Percentiles rank a stretch among this genome's conserved stretches.
phyloP scores from a whole-genome alignment of 768 basidiomycete species.

The Leccinum incarnatum region DNA sequence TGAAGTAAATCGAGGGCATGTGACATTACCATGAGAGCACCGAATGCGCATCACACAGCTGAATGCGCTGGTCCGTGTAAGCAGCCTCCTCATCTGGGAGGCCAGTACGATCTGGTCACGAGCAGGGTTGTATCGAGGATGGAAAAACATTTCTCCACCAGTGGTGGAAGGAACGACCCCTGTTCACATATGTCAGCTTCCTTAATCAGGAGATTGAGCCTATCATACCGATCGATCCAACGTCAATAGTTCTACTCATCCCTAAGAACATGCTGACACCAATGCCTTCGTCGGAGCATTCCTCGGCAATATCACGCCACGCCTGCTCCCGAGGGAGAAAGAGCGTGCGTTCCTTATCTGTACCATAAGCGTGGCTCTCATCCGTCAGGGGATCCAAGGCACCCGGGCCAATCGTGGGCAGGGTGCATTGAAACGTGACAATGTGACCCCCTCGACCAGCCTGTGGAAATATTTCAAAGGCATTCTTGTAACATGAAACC shows the following conservation, averaged over 20 bases:
- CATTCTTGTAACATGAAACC: conserved; percentile 12
- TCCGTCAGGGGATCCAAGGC: conserved; percentile 53
- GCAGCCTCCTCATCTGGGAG: conserved; percentile 73
- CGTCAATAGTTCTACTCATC: conserved; percentile 74
- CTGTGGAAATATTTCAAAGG: conserved; percentile 31
- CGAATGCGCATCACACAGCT: conserved; percentile 80
- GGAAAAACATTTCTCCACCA: conserved; percentile 90
- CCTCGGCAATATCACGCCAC: conserved; percentile 84
- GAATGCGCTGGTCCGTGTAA: conserved; percentile 71
- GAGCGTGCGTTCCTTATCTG: conserved; percentile 82
- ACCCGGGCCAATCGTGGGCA: conserved; percentile 74
- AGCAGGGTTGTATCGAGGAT: conserved; percentile 78
- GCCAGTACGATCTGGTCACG: conserved; percentile 63
- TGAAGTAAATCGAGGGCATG: conserved; percentile 6
- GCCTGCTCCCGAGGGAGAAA: conserved; percentile 72
- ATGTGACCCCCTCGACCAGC: conserved; percentile 76
- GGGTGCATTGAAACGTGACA: conserved; percentile 63
- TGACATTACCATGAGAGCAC: conserved; percentile 70
- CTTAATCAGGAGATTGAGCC: conserved; percentile 1
- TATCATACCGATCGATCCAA: conserved; percentile 76
- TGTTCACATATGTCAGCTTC: conserved; percentile 23
- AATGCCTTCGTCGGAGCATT: conserved; percentile 85
- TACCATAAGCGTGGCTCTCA: conserved; percentile 71
- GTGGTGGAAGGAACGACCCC: conserved; percentile 68
- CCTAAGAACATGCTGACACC: conserved; percentile 89